These are phyloP conservation scores for Babesia bovis DNA, from an alignment of 169 alveolate species.

Conservation along the genomic window DNA sequence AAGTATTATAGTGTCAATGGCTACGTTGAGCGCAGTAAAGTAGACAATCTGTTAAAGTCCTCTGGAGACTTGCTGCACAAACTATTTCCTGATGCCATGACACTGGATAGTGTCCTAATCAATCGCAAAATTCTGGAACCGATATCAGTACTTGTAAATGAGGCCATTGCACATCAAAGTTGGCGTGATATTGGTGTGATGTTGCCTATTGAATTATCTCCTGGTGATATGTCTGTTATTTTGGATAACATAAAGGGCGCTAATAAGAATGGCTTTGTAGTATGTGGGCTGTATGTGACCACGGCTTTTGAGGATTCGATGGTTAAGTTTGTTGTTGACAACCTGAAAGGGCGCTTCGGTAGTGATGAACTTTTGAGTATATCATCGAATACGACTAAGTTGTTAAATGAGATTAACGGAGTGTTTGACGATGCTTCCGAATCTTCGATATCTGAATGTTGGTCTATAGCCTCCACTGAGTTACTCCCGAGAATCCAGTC, in stretches of 20 bases:
- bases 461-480: conserved; percentile 30
- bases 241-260: conserved; percentile 36
- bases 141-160: conserved; percentile 53
- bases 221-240: conserved; percentile 18
- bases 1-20: conserved; percentile 48
- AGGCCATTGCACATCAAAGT: conserved; percentile 40
- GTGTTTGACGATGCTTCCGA: conserved; percentile 7
- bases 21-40: conserved; percentile 36
- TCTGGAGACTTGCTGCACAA: conserved; percentile 1
- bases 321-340: conserved; percentile 21
- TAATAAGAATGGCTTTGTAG: conserved; percentile 33
- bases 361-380: not conserved
- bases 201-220: conserved; percentile 43
- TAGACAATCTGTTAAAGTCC: not conserved
- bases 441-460: conserved; percentile 6
- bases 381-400: not conserved
- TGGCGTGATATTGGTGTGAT: conserved; percentile 57
- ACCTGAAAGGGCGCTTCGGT: conserved; percentile 33
- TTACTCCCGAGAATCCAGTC: not conserved
- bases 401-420: not conserved
- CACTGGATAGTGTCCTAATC: conserved; percentile 33
- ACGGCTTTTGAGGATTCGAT: conserved; percentile 31
- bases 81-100: conserved; percentile 32
- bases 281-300: conserved; percentile 45
- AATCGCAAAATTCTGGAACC: conserved; percentile 50